Evolutionary conservation across 345 rosid genomes (phyloP), one percentile per base, ranked within the genome.

Genomic region (Firmiana major): DNA sequence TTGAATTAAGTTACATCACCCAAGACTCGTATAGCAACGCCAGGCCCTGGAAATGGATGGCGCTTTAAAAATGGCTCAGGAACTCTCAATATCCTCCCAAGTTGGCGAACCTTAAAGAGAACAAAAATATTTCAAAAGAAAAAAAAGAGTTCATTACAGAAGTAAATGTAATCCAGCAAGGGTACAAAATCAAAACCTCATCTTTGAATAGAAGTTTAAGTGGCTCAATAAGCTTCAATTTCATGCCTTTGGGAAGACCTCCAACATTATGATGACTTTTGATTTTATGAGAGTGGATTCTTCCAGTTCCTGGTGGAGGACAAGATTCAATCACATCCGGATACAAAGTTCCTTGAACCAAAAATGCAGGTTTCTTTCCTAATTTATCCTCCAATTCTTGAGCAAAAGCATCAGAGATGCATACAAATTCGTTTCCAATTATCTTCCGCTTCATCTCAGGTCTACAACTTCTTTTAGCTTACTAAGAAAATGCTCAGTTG

Each of bases 191-290:
- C 48, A 59, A 77, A 9, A 92, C 99, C 99, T 97, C 99, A 16
- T 97, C 99, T 79, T 97, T 97, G 81, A 97, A 97, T 49, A 97
- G 85, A 85, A 94, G 94, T 78, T 92, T 94, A 40, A 94, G 97
- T 28, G 99, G 99, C 86, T 97, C 98, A 1, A 97, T 92, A 69
- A 97, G 99, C 88, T 92, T 94, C 82, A 94, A 51, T 74, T 91
- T 94, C 99, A 97, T 97, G 82, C 94, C 97, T 84, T 94, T 92
- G 31, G 99, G 99, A 67, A 97, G 97, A 5, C 99, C 98, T 79
- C 99, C 99, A 5, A 97, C 99, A 81, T 97, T 97, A 53, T 97
- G 99, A 85, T 97, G 98, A 84, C 99, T 97, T 86, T 94, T 97
- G 72, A 97, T 97, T 40, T 98, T 94, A 83, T 94, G 99, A 22